Conservation (phyloP, 129 eudicot species). For the Helianthus annuus region HanXRQr2.0-SUNRISE NC_035440.2:125988187-125988686, state of each 20-base stretch:
- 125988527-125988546: constrained; percentile 25
- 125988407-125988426: constrained; percentile 41
- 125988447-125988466: constrained; percentile 46
- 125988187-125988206: constrained; percentile 47
- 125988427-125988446: constrained; percentile 39
- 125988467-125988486: constrained; percentile 49
- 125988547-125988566: constrained; percentile 49
- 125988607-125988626: constrained; percentile 38
- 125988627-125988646: constrained; percentile 35
- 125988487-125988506: constrained; percentile 56
- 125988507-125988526: constrained; percentile 3
- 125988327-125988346: constrained; percentile 44
- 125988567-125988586: constrained; percentile 38
- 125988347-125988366: constrained; percentile 37
- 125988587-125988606: constrained; percentile 36
- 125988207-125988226: constrained; percentile 56
- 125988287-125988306: background rate
- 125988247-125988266: constrained; percentile 52
- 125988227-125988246: constrained; percentile 34
- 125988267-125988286: constrained; percentile 36
- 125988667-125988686: constrained; percentile 59
- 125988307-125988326: constrained; percentile 38
- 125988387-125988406: constrained; percentile 41
- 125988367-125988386: constrained; percentile 48
- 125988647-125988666: constrained; percentile 57